Evolutionary conservation across 345 rosid genomes (phyloP), one percentile per base, ranked within the genome.

Genomic region (Euphorbia tirucalli): DNA sequence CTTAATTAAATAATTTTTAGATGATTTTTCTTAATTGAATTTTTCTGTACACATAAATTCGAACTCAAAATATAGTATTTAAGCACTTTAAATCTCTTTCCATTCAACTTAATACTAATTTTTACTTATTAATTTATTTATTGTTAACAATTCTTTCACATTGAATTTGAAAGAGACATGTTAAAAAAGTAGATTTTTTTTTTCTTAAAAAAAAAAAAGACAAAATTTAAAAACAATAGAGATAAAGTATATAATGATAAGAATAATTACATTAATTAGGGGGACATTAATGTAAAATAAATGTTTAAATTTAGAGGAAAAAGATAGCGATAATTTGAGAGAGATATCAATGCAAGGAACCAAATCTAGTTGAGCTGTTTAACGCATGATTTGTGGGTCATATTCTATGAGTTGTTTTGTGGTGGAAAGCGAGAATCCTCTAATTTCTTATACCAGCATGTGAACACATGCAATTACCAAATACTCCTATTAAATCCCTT

Each of bases 361-460:
- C 77, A 85, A 87, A 84, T 85, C 84, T 74, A 76, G 75, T 83
- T 75, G 85, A 84, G 89, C 88, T 86, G 55, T 80, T 85, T 54
- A 65, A 78, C 77, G 76, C 86, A 80, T 78, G 86, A 82, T 81
- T 78, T 85, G 85, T 85, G 86, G 88, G 85, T 74, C 88, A 80
- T 79, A 81, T 79, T 77, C 68, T 72, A 72, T 81, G 83, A 79
- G 86, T 79, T 83, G 85, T 83, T 74, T 56, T 79, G 86, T 65
- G 88, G 86, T 83, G 88, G 86, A 85, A 83, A 81, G 85, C 65
- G 77, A 74, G 84, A 85, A 83, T 77, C 86, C 72, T 77, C 80
- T 77, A 71, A 75, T 79, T 79, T 80, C 73, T 81, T 72, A 73
- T 19, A 65, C 62, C 71, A 70, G 62, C 88, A 85, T 74, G 88